Percentiles rank a stretch among this genome's conserved stretches.
phyloP scores from a whole-genome alignment of 768 basidiomycete species.

The Astraeus odoratus region DNA sequence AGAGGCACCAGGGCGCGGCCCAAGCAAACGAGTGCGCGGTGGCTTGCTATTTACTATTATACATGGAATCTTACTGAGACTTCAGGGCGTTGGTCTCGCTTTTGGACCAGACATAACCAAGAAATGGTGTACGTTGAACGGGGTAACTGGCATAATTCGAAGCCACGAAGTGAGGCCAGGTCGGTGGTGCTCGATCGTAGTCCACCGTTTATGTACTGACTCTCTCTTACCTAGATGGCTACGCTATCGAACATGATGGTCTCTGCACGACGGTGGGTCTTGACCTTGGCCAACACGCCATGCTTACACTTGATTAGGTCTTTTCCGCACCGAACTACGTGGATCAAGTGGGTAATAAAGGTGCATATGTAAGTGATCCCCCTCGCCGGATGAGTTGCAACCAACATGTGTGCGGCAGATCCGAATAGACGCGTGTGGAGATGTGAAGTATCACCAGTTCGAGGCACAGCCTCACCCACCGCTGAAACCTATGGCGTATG shows the following conservation, averaged over 20 bases:
- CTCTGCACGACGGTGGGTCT: conserved; percentile 79
- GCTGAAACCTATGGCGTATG: conserved; percentile 90
- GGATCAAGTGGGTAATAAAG: conserved; percentile 88
- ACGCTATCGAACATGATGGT: conserved; percentile 91
- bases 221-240: conserved; percentile 55
- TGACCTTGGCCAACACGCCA: conserved; percentile 1
- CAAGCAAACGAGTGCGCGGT: conserved; percentile 83
- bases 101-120: conserved; percentile 95
- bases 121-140: conserved; percentile 82
- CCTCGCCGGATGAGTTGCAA: background rate
- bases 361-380: conserved; percentile 65
- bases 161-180: conserved; percentile 96
- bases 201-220: background rate
- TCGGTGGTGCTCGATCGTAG: conserved; percentile 24
- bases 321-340: conserved; percentile 96
- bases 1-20: conserved; percentile 79
- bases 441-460: conserved; percentile 71
- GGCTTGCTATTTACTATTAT: no score
- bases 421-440: conserved; percentile 73
- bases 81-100: conserved; percentile 93
- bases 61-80: no score
- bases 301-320: conserved; percentile 40
- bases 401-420: conserved; percentile 40
- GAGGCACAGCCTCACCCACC: conserved; percentile 85
- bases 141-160: conserved; percentile 83